Evolutionary conservation across 129 eudicot genomes (phyloP), one percentile per base, ranked within the genome.

Genomic region (Smallanthus sonchifolius): DNA sequence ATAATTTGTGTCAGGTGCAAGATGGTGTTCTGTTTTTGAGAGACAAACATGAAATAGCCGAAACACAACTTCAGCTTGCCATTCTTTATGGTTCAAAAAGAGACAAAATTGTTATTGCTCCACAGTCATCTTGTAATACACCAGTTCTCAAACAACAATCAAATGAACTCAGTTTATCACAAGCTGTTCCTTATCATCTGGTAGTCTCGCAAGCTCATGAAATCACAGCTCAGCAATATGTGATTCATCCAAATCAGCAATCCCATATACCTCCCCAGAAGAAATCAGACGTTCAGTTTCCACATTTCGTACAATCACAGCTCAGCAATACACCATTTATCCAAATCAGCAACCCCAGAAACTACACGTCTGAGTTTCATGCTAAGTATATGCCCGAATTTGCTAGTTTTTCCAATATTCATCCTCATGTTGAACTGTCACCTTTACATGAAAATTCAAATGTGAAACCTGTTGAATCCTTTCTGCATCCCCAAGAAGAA

Each of bases 41-140:
- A 67, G 83, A 80, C 44, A 80, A 67, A 57, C 75, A 80, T 17
- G 80, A 80, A 74, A 80, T 80, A 44, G 76, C 83, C 14, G 79
- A 67, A 80, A 68, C 71, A 4, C 62, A 69, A 37, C 71, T 80
- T 67, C 83, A 74, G 51, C 57, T 74, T 44, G 75, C 79, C 57
- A 74, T 67, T 67, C 75, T 80, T 74, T 57, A 72, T 38, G 52
- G 14, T 67, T 80, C 48, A 67, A 65, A 43, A 67, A 43, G 68
- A 73, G 63, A 74, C 24, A 45, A 73, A 57, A 38, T 3, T 13
- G 64, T 4, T 8, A 9, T 39, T 62, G 43, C 43, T 48, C 28
- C 69, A 65, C 48, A 11, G 45, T 73, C 78, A 45, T 73, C 79
- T 65, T 43, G 28, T 32, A 49, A 54, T 52, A 35, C 38, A 14